Percentiles rank a stretch among this genome's conserved stretches.
phyloP scores from a whole-genome alignment of 257 asterid genomes.

The Lantana camara region DNA sequence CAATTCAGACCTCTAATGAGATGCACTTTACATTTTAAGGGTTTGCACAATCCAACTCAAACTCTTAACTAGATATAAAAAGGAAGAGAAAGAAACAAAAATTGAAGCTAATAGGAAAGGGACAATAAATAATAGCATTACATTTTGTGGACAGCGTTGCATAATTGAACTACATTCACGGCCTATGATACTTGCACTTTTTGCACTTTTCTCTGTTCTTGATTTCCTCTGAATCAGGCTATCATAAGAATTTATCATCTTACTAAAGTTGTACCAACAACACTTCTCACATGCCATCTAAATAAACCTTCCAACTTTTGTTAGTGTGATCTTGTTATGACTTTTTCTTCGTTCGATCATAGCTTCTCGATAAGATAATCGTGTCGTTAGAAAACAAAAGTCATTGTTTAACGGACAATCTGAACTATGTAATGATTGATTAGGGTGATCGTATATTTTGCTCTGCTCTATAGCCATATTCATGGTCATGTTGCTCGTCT shows the following conservation, averaged over 20 bases:
- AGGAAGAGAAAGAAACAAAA: neutral
- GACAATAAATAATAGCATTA: neutral
- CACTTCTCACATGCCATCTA: slow-evolving; percentile 28
- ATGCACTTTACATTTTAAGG: no score
- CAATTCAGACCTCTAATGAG: no score
- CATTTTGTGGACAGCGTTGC: slow-evolving; percentile 6
- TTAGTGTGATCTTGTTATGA: neutral
- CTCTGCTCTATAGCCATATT: no score
- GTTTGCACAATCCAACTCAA: no score
- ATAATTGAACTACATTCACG: slow-evolving; percentile 36
- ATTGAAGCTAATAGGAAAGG: neutral
- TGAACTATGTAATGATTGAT: no score
- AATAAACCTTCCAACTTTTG: neutral
- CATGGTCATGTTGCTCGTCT: no score
- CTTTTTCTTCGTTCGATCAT: neutral
- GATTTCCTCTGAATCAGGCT: neutral
- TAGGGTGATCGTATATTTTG: no score
- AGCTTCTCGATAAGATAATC: no score
- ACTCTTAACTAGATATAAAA: no score
- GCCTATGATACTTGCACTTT: slow-evolving; percentile 16
- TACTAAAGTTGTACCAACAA: slow-evolving; percentile 5
- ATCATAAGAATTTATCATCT: slow-evolving; percentile 16
- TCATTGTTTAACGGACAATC: no score
- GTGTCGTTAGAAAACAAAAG: no score
- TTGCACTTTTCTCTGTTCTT: slow-evolving; percentile 26